Evolutionary conservation across 2,329 filamentous ascomycete genomes (phyloP), one percentile per base, ranked within the genome.

Genomic region (Sporothrix inflata): DNA sequence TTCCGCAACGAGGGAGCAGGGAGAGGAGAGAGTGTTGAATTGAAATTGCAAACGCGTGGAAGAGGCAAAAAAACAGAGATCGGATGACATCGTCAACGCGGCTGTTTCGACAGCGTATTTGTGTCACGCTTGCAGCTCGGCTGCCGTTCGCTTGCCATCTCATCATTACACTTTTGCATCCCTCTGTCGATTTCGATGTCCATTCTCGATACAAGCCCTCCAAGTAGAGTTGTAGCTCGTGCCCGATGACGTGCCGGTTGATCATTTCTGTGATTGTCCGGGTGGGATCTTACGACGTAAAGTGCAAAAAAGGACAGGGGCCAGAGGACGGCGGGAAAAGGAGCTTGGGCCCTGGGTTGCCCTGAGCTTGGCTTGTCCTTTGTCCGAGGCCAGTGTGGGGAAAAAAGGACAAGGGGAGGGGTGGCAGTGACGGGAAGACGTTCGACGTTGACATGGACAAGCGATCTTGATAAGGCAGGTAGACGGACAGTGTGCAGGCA

Each of bases 401-500:
- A 65, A 65, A 7, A 60, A 30, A n/a, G n/a, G 30, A 38, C 55
- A 60, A 16, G 27, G 14, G 27, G 51, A 47, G 53, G 53, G 53
- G 27, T 57, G 27, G 53, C 53, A 27, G 53, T 57, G 53, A 34
- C 53, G 19, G 30, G 30, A 34, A 34, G 30, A 34, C 30, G 30
- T 34, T 34, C 3, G 30, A 34, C 30, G 30, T 34, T 34, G 30
- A 6, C 30, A 3, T 6, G 6, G 6, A 6, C 30, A 34, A 34
- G 30, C 19, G 53, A 57, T 57, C 53, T 57, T 57, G 53, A 57
- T 53, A 53, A 53, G 49, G 49, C 53, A 55, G 53, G 53, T 55
- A 24, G 49, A 24, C 27, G 49, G 24, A 34, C 3, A 3, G 30
- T 34, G 30, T 34, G 30, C 30, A 34, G 6, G 30, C 30, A n/a